Evolutionary conservation across 163 green algal genomes (phyloP).

Genomic region (Scenedesmus sp.): DNA sequence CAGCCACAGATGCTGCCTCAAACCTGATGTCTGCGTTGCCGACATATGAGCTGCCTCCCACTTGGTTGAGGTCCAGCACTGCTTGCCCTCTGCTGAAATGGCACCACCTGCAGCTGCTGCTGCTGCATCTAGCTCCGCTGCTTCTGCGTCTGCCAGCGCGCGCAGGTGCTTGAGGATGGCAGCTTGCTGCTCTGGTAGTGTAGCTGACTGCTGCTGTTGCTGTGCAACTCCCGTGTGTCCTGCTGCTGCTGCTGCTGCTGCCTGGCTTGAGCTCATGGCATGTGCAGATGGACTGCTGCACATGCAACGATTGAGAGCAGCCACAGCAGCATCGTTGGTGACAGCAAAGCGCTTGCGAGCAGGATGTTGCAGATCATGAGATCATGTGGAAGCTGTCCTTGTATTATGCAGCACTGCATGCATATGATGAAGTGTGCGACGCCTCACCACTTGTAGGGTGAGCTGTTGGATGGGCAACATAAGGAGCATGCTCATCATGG

Average conservation of each 20-base stretch:
- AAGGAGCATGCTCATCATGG: too few relatives aligned
- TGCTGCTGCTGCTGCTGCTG: neutral
- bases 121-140: neutral
- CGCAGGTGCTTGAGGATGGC: neutral
- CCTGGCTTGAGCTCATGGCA: neutral
- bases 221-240: neutral
- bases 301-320: neutral
- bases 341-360: neutral
- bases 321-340: neutral
- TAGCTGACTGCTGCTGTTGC: neutral
- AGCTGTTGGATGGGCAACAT: too few relatives aligned
- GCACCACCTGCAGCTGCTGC: neutral
- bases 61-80: neutral
- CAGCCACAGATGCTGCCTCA: neutral
- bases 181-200: neutral
- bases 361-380: neutral
- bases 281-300: neutral
- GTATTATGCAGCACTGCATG: neutral
- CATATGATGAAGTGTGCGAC: too few relatives aligned
- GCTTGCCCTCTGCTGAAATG: neutral
- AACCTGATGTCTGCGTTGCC: neutral
- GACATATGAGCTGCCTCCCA: neutral
- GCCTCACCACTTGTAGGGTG: too few relatives aligned
- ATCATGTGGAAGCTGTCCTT: neutral
- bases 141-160: neutral